phyloP scores from a whole-genome alignment of 768 basidiomycete species.

The Termitomyces sp. region DNA sequence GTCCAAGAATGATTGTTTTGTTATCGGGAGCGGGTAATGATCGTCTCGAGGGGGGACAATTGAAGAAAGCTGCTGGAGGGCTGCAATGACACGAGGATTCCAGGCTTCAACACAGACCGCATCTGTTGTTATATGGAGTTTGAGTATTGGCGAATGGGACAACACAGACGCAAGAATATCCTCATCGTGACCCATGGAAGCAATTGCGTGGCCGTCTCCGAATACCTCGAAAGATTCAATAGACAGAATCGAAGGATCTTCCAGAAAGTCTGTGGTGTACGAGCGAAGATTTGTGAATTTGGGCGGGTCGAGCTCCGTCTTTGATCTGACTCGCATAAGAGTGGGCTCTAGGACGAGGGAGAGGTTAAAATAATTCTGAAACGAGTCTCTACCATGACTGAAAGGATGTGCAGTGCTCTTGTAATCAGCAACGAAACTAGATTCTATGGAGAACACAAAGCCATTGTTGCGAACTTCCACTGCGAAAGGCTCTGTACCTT shows the following conservation, averaged over 20 bases:
- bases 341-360: conserved; percentile 42
- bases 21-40: conserved; percentile 1
- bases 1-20: conserved; percentile 24
- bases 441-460: conserved; percentile 33
- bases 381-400: conserved; percentile 31
- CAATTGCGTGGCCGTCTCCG: conserved; percentile 40
- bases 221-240: conserved; percentile 49
- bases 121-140: conserved; percentile 48
- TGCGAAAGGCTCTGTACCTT: conserved; percentile 37
- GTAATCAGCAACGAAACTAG: conserved; percentile 32
- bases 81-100: conserved; percentile 51
- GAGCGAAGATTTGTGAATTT: conserved; percentile 23
- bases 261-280: conserved; percentile 29
- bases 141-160: conserved; percentile 33
- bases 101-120: conserved; percentile 62
- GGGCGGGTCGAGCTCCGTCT: conserved; percentile 18
- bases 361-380: conserved; percentile 39
- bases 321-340: conserved; percentile 46
- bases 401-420: conserved; percentile 17
- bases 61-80: conserved; percentile 45
- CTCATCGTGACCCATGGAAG: conserved; percentile 42
- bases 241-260: conserved; percentile 49
- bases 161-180: conserved; percentile 35
- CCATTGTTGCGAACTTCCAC: conserved; percentile 56
- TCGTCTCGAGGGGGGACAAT: conserved; percentile 22